Percentiles rank a stretch among this genome's conserved stretches.
phyloP scores from a whole-genome alignment of 768 basidiomycete species.

The Tephrocybe sp. region DNA sequence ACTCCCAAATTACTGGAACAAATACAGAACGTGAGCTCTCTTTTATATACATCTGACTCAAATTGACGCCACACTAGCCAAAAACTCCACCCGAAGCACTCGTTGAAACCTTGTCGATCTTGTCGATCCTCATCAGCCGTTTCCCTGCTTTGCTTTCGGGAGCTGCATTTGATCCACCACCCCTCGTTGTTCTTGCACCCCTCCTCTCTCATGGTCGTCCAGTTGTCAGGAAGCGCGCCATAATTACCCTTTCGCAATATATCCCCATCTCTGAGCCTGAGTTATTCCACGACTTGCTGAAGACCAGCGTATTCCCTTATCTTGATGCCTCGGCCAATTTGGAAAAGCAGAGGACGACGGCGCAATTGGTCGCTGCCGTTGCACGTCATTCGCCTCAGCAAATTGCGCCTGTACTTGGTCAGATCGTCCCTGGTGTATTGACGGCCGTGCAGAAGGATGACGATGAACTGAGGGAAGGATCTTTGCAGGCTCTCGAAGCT shows the following conservation, averaged over 20 bases:
- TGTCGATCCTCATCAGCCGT: constrained; percentile 84
- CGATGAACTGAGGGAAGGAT: constrained; percentile 79
- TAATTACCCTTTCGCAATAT: constrained; percentile 81
- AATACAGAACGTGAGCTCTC: constrained; percentile 60
- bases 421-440: constrained; percentile 70
- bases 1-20: constrained; percentile 81
- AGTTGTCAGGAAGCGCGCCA: constrained; percentile 91
- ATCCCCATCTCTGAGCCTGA: constrained; percentile 67
- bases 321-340: constrained; percentile 48
- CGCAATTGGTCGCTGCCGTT: constrained; percentile 77
- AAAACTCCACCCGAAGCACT: constrained; percentile 77
- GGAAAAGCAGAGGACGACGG: constrained; percentile 74
- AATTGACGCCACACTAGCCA: constrained; percentile 35
- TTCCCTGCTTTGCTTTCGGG: constrained; percentile 70
- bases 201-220: constrained; percentile 73
- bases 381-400: constrained; percentile 71
- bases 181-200: constrained; percentile 66
- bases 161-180: constrained; percentile 50
- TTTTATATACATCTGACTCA: not conserved
- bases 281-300: constrained; percentile 61
- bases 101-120: constrained; percentile 78
- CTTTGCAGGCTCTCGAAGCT: constrained; percentile 85
- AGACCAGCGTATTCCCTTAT: constrained; percentile 57
- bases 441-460: constrained; percentile 71
- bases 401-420: constrained; percentile 55